Percentiles rank a stretch among this genome's conserved stretches.
Evolutionary conservation across 2,329 filamentous ascomycete genomes (phyloP).

Genomic region (Clonostachys rosea): DNA sequence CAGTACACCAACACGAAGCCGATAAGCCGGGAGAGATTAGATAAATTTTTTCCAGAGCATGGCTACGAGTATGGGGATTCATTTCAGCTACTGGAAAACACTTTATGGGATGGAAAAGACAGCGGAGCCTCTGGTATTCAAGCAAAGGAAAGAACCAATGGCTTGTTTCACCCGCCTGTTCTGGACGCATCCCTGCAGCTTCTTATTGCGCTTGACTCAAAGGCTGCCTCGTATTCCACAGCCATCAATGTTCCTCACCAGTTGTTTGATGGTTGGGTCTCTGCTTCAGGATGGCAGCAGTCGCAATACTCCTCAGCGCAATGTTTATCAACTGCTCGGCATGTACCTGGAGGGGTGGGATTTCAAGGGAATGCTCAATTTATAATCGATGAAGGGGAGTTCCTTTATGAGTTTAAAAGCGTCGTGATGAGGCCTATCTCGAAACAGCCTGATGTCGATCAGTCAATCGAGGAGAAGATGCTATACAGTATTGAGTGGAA

Average conservation of each 20-base stretch:
- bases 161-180: conserved; percentile 23
- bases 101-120: neutral
- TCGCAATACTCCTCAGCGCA: neutral
- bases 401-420: neutral
- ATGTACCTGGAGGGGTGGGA: neutral
- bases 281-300: neutral
- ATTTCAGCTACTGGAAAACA: conserved; percentile 4
- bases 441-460: too few relatives aligned
- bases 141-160: conserved; percentile 12
- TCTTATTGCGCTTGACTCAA: neutral
- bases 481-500: conserved; percentile 2
- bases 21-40: conserved; percentile 6
- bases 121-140: neutral
- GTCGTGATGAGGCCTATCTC: neutral
- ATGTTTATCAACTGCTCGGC: neutral
- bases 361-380: neutral
- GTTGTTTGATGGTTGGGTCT: neutral
- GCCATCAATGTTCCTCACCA: neutral
- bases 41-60: conserved; percentile 4
- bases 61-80: conserved; percentile 8
- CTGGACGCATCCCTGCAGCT: conserved; percentile 14
- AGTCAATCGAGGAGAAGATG: neutral
- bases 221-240: neutral
- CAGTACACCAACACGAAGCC: neutral
- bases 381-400: neutral